Percentiles rank a stretch among this genome's conserved stretches.
These are phyloP conservation scores for Talaromyces amestolkiae DNA, from an alignment of 2,329 filamentous ascomycete species.

Conservation along the genomic window DNA sequence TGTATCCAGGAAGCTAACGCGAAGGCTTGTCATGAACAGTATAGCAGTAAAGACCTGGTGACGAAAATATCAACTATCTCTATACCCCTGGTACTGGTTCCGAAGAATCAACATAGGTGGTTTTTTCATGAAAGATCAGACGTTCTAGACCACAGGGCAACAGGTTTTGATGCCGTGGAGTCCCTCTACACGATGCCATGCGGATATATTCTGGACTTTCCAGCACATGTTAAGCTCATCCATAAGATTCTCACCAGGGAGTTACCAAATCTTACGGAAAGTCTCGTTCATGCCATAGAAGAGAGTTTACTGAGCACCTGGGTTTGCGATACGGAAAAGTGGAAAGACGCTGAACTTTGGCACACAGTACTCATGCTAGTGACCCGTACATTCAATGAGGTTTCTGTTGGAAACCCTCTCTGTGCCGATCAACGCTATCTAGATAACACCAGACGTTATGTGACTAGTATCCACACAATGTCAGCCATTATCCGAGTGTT, in stretches of 20 bases:
- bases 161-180: slow-evolving; percentile 2
- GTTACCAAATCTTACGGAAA: not conserved
- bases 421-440: not conserved
- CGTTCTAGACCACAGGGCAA: not conserved
- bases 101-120: slow-evolving; percentile 1
- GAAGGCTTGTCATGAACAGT: not conserved
- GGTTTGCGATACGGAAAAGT: not conserved
- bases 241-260: not conserved
- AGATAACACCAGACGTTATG: not conserved
- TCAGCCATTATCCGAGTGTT: not conserved
- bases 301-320: not conserved
- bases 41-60: not conserved
- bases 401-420: slow-evolving; percentile 1
- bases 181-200: slow-evolving; percentile 7
- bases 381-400: not conserved
- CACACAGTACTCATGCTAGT: not conserved
- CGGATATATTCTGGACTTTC: not conserved
- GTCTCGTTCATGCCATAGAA: not conserved
- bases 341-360: not conserved
- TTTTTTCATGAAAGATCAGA: not conserved
- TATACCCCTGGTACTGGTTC: not conserved
- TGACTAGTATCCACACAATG: slow-evolving; percentile 2
- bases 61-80: slow-evolving; percentile 3
- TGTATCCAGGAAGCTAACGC: not conserved
- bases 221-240: not conserved